A percentile compares a stretch with the other conserved stretches of the same genome.
These are phyloP conservation scores for Epichloe scottii DNA, from an alignment of 2,329 filamentous ascomycete species.

Conservation along the genomic window DNA sequence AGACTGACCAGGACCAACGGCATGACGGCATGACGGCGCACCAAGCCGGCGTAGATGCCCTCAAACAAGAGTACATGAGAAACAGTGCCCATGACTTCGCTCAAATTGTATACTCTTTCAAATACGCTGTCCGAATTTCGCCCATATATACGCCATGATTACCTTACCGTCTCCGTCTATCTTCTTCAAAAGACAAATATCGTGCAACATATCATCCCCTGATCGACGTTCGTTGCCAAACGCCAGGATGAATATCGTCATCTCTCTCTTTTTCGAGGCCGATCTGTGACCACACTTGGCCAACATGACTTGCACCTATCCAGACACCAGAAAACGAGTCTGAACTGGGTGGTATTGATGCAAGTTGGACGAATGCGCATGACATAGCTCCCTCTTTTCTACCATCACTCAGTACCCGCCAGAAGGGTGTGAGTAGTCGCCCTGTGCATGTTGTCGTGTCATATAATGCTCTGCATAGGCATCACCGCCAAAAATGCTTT, in stretches of 20 bases:
- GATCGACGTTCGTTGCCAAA: background rate
- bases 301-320: too few relatives aligned
- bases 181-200: background rate
- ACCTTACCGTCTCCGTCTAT: background rate
- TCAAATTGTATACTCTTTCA: background rate
- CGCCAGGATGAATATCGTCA: background rate
- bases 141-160: background rate
- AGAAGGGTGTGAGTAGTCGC: slow-evolving; percentile 9
- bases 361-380: too few relatives aligned
- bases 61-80: too few relatives aligned
- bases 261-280: background rate
- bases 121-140: background rate
- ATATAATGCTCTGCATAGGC: slow-evolving; percentile 10
- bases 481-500: slow-evolving; percentile 11
- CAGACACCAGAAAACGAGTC: too few relatives aligned
- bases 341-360: too few relatives aligned
- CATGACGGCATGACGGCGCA: too few relatives aligned
- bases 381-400: background rate
- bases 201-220: background rate
- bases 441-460: slow-evolving; percentile 7
- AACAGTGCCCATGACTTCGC: background rate
- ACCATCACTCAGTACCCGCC: slow-evolving; percentile 1
- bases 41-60: too few relatives aligned
- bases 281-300: too few relatives aligned
- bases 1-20: too few relatives aligned